Evolutionary conservation across 768 basidiomycete species (phyloP).

Genomic region (Omphalotus guepiniiformis): DNA sequence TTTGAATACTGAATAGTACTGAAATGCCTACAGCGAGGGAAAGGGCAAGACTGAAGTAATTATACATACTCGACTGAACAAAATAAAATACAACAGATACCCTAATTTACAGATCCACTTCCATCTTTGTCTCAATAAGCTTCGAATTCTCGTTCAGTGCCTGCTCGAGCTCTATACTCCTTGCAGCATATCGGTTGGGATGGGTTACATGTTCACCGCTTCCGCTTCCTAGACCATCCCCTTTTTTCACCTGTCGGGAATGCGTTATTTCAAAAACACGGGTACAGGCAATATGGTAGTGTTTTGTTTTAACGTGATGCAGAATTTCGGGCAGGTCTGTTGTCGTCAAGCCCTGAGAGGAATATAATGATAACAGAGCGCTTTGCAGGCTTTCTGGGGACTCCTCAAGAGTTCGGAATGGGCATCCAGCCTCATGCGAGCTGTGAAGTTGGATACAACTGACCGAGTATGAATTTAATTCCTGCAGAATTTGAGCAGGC

Average conservation of each 20-base stretch:
- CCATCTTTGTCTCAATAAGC: constrained; percentile 24
- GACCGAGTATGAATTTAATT: constrained; percentile 13
- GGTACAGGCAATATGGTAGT: constrained; percentile 96
- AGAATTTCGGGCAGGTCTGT: constrained; percentile 81
- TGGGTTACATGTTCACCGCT: constrained; percentile 86
- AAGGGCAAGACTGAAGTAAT: neutral
- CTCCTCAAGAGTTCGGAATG: constrained; percentile 80
- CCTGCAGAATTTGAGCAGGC: neutral
- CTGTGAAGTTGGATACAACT: constrained; percentile 91
- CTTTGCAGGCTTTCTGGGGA: constrained; percentile 70
- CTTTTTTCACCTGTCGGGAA: constrained; percentile 68
- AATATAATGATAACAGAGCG: constrained; percentile 67
- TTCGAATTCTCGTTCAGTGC: constrained; percentile 36
- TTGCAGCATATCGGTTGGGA: constrained; percentile 87
- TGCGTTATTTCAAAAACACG: constrained; percentile 96
- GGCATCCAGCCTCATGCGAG: constrained; percentile 79
- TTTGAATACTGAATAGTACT: no score
- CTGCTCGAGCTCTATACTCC: constrained; percentile 63
- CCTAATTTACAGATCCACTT: neutral
- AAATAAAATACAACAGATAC: neutral
- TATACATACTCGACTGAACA: neutral
- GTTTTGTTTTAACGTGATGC: constrained; percentile 67
- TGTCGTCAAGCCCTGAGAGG: constrained; percentile 56
- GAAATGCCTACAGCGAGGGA: neutral
- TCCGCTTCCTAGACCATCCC: constrained; percentile 81